A percentile compares a stretch with the other conserved stretches of the same genome.
Evolutionary conservation across 73 alveolate species (phyloP).

Genomic region (Durusdinium trenchii): DNA sequence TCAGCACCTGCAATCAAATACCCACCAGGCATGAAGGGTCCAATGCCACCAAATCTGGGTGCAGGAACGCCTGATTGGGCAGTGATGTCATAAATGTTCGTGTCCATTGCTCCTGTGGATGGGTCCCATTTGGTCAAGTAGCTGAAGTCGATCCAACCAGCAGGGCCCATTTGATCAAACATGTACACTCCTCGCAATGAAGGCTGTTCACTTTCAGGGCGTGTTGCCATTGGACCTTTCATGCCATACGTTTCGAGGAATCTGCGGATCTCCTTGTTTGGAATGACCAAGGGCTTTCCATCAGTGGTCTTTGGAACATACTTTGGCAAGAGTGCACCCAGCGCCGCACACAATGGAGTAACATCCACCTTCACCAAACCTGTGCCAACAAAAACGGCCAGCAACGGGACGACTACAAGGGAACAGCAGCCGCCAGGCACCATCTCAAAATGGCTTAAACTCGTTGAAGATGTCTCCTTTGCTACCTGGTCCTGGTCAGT

Average conservation of each 20-base stretch:
- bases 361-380: conserved; percentile 80
- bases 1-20: conserved; percentile 1
- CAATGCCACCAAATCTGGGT: conserved; percentile 73
- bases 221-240: background rate
- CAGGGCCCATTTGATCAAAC: conserved; percentile 91
- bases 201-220: background rate
- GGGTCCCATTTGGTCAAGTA: background rate
- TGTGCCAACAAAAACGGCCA: conserved; percentile 45
- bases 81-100: conserved; percentile 16
- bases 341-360: conserved; percentile 23
- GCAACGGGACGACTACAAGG: conserved; percentile 20
- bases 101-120: conserved; percentile 20
- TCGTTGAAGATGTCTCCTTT: too few species aligned
- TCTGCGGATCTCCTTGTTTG: conserved; percentile 49
- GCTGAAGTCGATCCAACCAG: conserved; percentile 75
- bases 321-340: conserved; percentile 36
- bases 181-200: conserved; percentile 54
- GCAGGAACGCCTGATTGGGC: conserved; percentile 60
- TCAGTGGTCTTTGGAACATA: background rate
- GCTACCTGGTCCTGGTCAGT: too few species aligned
- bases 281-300: conserved; percentile 19
- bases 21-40: conserved; percentile 67
- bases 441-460: too few species aligned
- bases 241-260: conserved; percentile 32
- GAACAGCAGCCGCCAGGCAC: conserved; percentile 63